Conservation (phyloP, 2,329 filamentous ascomycete species). For the Diaporthe sp. region DNA sequence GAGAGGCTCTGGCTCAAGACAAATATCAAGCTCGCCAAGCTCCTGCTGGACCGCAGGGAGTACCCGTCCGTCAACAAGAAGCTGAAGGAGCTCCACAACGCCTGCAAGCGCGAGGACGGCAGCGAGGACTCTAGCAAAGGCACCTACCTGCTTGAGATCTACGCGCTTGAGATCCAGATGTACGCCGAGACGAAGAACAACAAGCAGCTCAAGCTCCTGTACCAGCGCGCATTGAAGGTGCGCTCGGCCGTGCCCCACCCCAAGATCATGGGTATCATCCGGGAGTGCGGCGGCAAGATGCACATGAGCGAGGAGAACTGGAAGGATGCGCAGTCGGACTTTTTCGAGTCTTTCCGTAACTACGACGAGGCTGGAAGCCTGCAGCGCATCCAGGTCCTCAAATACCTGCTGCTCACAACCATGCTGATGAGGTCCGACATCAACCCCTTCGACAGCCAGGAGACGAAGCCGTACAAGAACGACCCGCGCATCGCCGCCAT, state of each 20-base stretch:
- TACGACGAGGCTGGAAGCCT: slow-evolving; percentile 98
- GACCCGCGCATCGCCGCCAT: slow-evolving; percentile 96
- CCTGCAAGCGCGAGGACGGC: slow-evolving; percentile 90
- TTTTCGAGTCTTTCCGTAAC: slow-evolving; percentile 98
- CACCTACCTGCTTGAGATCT: slow-evolving; percentile 95
- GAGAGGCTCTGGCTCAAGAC: slow-evolving; percentile 98
- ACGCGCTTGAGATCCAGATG: slow-evolving; percentile 98
- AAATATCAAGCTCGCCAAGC: slow-evolving; percentile 94
- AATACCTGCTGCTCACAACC: slow-evolving; percentile 94
- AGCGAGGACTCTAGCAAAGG: slow-evolving; percentile 94
- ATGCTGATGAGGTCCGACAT: slow-evolving; percentile 99
- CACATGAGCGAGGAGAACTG: slow-evolving; percentile 99
- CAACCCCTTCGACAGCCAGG: slow-evolving; percentile 98
- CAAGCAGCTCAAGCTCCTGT: slow-evolving; percentile 93
- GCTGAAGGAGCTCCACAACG: slow-evolving; percentile 87
- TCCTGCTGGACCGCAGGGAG: slow-evolving; percentile 92
- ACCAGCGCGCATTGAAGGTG: slow-evolving; percentile 91
- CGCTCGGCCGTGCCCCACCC: slow-evolving; percentile 98
- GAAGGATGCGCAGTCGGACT: slow-evolving; percentile 96
- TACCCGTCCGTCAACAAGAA: slow-evolving; percentile 86
- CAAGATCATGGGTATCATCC: slow-evolving; percentile 99
- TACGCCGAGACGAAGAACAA: slow-evolving; percentile 97
- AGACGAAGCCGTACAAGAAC: slow-evolving; percentile 98
- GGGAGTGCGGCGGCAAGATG: slow-evolving; percentile 99
- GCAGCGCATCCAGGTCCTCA: slow-evolving; percentile 96